These are phyloP conservation scores for Mycosphaerella sp. DNA, from an alignment of 2,329 filamentous ascomycete genomes.

Conservation along the genomic window DNA sequence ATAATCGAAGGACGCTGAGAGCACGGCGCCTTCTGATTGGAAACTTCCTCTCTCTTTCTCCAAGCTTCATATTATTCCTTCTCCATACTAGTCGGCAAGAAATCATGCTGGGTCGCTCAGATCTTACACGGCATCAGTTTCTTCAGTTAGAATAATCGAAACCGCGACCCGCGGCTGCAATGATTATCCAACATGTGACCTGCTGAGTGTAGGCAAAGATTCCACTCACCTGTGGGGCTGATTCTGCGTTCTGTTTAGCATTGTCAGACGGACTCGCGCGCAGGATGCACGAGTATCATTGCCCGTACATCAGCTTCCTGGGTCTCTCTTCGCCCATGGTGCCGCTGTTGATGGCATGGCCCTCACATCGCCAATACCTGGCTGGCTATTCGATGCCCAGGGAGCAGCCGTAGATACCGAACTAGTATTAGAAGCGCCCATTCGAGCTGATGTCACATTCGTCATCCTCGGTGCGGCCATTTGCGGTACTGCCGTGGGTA, in stretches of 20 bases:
- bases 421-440: background rate
- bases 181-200: background rate
- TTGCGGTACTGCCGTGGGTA: background rate
- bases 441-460: background rate
- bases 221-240: background rate
- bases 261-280: background rate
- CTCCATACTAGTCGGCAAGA: too few relatives aligned
- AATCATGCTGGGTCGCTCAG: too few relatives aligned
- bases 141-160: too few relatives aligned
- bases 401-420: background rate
- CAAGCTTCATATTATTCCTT: too few relatives aligned
- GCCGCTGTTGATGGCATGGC: conserved; percentile 1
- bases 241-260: background rate
- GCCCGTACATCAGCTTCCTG: background rate
- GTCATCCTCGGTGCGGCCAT: background rate
- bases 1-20: too few relatives aligned
- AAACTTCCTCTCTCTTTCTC: too few relatives aligned
- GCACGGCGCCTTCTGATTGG: too few relatives aligned
- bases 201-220: background rate
- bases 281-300: background rate
- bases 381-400: background rate
- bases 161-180: too few relatives aligned
- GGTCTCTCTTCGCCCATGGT: conserved; percentile 1
- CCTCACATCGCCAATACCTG: background rate
- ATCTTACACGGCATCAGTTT: too few relatives aligned